These are phyloP conservation scores for Tuctoria greenei DNA, from an alignment of 176 grass and related monocot genomes.

Conservation along the genomic window DNA sequence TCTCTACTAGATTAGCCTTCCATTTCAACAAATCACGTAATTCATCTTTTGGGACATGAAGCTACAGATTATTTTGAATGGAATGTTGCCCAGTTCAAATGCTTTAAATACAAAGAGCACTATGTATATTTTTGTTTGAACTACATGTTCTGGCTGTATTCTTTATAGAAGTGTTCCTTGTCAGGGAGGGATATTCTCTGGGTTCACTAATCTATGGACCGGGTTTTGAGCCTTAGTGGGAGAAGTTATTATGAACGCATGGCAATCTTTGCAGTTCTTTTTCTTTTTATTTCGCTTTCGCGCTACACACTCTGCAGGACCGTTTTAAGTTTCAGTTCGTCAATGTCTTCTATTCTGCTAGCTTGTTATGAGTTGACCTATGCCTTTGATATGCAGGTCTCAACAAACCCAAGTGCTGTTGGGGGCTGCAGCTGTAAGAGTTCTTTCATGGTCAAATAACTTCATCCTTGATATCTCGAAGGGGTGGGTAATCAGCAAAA, in stretches of 20 bases:
- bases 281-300: neutral
- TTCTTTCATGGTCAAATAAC: conserved; percentile 59
- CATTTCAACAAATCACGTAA: no score
- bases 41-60: no score
- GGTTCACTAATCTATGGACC: neutral
- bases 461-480: conserved; percentile 6
- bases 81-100: no score
- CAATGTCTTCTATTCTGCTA: neutral
- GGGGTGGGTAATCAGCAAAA: conserved; percentile 11
- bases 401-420: conserved; percentile 56
- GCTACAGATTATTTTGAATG: no score
- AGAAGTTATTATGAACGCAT: neutral
- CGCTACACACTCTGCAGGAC: neutral
- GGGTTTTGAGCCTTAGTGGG: neutral
- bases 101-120: no score
- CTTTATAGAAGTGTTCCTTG: neutral
- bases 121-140: neutral
- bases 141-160: neutral
- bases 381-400: conserved; percentile 36
- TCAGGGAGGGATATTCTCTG: neutral
- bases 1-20: no score
- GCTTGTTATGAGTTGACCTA: neutral
- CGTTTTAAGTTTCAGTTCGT: neutral
- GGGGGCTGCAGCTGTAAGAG: conserved; percentile 63
- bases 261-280: neutral